Conservation (phyloP, 164 flowering plant genomes). For the Berberis vulgaris region DNA sequence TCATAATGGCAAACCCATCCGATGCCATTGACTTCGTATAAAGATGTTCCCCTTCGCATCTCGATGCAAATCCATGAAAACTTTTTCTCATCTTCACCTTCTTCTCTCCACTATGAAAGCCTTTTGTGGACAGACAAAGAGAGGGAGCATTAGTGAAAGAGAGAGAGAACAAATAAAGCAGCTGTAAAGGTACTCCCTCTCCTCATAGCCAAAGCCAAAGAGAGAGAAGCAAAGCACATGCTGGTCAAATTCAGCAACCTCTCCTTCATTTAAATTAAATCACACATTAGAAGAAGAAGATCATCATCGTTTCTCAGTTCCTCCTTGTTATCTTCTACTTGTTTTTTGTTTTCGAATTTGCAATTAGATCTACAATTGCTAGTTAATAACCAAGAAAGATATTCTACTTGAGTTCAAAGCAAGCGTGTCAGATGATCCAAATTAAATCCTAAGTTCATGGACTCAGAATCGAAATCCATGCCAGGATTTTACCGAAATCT, state of each 20-base stretch:
- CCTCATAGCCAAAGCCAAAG: not conserved
- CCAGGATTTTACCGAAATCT: constrained; percentile 47
- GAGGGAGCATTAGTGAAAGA: not conserved
- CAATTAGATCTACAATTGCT: constrained; percentile 15
- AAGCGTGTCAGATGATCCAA: constrained; percentile 59
- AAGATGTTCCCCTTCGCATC: no score
- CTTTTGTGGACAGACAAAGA: no score
- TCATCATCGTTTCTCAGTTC: no score
- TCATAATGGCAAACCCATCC: no score
- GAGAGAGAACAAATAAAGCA: not conserved
- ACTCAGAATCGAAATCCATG: constrained; percentile 44
- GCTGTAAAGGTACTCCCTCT: no score
- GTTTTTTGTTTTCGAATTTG: no score
- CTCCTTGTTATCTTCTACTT: not conserved
- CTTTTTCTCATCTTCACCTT: no score
- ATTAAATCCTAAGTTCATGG: constrained; percentile 54
- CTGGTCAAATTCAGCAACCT: constrained; percentile 24
- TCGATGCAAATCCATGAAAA: no score
- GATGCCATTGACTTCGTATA: no score
- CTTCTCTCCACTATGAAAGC: no score
- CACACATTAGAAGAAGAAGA: constrained; percentile 34
- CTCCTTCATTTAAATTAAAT: constrained; percentile 4
- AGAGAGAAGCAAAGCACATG: constrained; percentile 26
- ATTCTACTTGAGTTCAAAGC: constrained; percentile 79
- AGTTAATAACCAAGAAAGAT: constrained; percentile 48